phyloP scores from a whole-genome alignment of 2,329 filamentous ascomycete species.

The Aspergillus versicolor region DNA sequence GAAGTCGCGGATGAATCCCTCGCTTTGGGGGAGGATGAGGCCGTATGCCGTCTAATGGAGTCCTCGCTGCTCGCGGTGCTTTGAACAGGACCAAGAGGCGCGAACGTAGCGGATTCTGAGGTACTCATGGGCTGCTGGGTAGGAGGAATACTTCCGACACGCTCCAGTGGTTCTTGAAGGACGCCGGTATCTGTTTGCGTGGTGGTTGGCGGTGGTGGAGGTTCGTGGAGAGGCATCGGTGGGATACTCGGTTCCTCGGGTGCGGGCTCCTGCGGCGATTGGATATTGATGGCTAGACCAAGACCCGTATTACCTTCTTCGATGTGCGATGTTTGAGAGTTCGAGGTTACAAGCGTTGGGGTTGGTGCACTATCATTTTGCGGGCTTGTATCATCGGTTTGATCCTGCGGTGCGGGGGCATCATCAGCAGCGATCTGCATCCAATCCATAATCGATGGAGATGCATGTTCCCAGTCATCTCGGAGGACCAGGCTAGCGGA shows the following conservation, averaged over 20 bases:
- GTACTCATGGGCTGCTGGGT: slow-evolving; percentile 17
- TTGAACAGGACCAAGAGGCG: slow-evolving; percentile 23
- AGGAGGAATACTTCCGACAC: not conserved
- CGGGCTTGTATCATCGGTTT: not conserved
- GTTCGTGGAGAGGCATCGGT: slow-evolving; percentile 34
- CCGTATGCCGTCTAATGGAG: slow-evolving; percentile 31
- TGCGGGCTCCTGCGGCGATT: slow-evolving; percentile 29
- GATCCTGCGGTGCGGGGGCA: slow-evolving; percentile 38
- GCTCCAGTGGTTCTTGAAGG: not conserved
- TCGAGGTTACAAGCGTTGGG: slow-evolving; percentile 23
- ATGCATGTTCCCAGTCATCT: slow-evolving; percentile 51
- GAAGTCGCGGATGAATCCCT: slow-evolving; percentile 40
- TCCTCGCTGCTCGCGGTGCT: slow-evolving; percentile 38
- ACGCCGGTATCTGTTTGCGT: slow-evolving; percentile 13
- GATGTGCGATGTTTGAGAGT: slow-evolving; percentile 15
- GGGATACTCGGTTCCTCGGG: slow-evolving; percentile 27
- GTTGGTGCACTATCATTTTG: slow-evolving; percentile 23
- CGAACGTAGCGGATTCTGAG: slow-evolving; percentile 12
- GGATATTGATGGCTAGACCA: slow-evolving; percentile 46
- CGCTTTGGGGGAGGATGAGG: slow-evolving; percentile 31
- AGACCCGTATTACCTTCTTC: slow-evolving; percentile 37
- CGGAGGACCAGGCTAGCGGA: slow-evolving; percentile 45
- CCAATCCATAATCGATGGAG: slow-evolving; percentile 51
- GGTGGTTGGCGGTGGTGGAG: slow-evolving; percentile 9
- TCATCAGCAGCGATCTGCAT: slow-evolving; percentile 47